Evolutionary conservation across 2,329 filamentous ascomycete species (phyloP).

Genomic region (Exophiala aquamarina): DNA sequence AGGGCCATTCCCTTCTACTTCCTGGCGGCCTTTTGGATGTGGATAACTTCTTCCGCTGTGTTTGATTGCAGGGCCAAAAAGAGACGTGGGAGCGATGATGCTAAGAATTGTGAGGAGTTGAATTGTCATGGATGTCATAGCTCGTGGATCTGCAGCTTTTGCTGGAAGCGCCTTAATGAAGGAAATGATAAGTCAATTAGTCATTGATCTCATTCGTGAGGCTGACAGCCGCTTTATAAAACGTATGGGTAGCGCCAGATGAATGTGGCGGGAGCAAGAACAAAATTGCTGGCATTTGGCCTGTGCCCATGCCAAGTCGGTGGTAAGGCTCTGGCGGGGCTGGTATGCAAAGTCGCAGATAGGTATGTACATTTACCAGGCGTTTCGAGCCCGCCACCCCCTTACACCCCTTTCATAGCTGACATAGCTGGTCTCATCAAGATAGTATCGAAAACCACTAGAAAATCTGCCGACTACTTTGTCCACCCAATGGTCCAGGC

Average conservation of each 20-base stretch:
- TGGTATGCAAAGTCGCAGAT: slow-evolving; percentile 11
- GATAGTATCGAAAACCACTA: slow-evolving; percentile 8
- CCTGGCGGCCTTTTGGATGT: slow-evolving; percentile 13
- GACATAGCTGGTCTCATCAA: slow-evolving; percentile 1
- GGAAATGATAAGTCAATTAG: too few species aligned
- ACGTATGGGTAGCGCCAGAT: slow-evolving; percentile 1
- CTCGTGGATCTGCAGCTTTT: slow-evolving; percentile 2
- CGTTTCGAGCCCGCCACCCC: neutral
- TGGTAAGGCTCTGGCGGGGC: neutral
- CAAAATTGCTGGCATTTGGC: too few species aligned
- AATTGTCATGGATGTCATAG: neutral
- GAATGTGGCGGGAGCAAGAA: neutral
- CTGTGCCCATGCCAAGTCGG: too few species aligned
- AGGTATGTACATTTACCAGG: slow-evolving; percentile 14
- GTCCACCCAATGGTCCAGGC: neutral
- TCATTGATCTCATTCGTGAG: too few species aligned
- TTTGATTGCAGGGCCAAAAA: neutral
- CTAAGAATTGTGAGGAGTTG: neutral
- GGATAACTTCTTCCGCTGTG: slow-evolving; percentile 16
- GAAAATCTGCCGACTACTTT: slow-evolving; percentile 5
- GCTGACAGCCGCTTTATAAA: too few species aligned
- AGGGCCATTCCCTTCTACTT: neutral
- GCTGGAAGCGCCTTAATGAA: slow-evolving; percentile 1
- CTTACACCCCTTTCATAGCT: neutral
- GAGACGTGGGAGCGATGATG: neutral